Percentiles rank a stretch among this genome's conserved stretches.
Evolutionary conservation across 495 filamentous ascomycete species (phyloP).

Genomic region (Aspergillus affinis): DNA sequence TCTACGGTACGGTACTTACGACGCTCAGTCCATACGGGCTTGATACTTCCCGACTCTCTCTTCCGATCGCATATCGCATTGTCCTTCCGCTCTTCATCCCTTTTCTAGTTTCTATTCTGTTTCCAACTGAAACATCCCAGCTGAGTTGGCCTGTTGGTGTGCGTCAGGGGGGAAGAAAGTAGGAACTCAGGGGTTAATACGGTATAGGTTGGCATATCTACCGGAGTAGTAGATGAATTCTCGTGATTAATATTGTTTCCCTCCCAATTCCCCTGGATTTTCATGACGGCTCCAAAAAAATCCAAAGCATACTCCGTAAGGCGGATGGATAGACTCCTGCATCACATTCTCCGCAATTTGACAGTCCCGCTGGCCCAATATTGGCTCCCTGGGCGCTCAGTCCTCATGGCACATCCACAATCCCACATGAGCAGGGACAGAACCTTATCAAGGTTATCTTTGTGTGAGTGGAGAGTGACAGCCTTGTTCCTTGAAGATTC

Average conservation of each 20-base stretch:
- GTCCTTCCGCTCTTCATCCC: slow-evolving; percentile 10
- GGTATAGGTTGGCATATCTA: background rate
- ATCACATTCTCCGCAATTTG: slow-evolving; percentile 26
- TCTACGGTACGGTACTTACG: background rate
- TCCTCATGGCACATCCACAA: slow-evolving; percentile 32
- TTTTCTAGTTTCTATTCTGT: background rate
- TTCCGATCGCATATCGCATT: slow-evolving; percentile 19
- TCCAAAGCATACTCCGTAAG: slow-evolving; percentile 9
- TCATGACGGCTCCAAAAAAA: background rate
- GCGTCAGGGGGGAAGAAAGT: background rate
- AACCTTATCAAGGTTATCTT: slow-evolving; percentile 30
- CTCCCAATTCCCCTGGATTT: background rate
- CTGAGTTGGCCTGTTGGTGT: background rate
- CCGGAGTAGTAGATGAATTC: background rate
- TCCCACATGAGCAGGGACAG: slow-evolving; percentile 26
- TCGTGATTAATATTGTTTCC: no score
- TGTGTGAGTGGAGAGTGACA: slow-evolving; percentile 25
- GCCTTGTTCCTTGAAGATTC: slow-evolving; percentile 16
- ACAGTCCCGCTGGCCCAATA: slow-evolving; percentile 26
- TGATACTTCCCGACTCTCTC: background rate
- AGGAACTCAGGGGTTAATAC: slow-evolving; percentile 1
- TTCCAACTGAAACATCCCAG: slow-evolving; percentile 14
- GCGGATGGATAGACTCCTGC: slow-evolving; percentile 19
- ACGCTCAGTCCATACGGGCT: background rate
- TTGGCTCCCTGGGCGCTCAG: slow-evolving; percentile 22